Conservation (phyloP, 768 basidiomycete genomes). For the Phylloporus rhodoxanthus region DNA sequence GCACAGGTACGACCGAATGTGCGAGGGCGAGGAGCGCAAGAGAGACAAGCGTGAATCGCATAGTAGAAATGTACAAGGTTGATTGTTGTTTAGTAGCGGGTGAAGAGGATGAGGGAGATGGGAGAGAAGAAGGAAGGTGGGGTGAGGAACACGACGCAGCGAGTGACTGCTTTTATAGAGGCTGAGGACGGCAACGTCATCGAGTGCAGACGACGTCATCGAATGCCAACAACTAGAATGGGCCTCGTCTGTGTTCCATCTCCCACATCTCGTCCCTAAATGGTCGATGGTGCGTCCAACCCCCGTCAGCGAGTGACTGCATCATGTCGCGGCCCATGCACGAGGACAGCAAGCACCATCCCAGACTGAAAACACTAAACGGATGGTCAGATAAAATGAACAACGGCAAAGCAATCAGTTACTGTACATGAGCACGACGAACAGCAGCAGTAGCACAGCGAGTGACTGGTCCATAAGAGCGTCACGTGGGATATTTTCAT, state of each 20-base stretch:
- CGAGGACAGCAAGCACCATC: conserved; percentile 65
- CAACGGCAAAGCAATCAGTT: conserved; percentile 1
- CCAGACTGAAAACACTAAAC: conserved; percentile 42
- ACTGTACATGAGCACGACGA: conserved; percentile 44
- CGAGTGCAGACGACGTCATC: conserved; percentile 18
- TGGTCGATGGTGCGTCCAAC: conserved; percentile 33
- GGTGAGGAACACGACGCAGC: neutral
- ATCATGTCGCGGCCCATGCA: conserved; percentile 42
- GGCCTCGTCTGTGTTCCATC: conserved; percentile 43
- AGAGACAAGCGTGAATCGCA: conserved; percentile 20
- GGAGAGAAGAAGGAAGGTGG: conserved; percentile 7
- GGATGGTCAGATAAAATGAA: conserved; percentile 4
- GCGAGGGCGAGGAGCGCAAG: conserved; percentile 17
- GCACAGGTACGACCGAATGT: conserved; percentile 12
- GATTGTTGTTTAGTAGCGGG: conserved; percentile 17
- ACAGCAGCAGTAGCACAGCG: conserved; percentile 39
- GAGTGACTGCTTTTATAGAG: conserved; percentile 17
- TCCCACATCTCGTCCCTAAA: conserved; percentile 53
- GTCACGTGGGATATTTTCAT: neutral
- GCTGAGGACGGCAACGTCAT: conserved; percentile 5
- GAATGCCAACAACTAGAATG: conserved; percentile 16
- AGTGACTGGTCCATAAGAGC: conserved; percentile 20
- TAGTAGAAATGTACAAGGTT: conserved; percentile 21
- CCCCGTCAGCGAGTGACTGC: conserved; percentile 39
- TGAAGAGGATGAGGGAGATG: conserved; percentile 2